These are phyloP conservation scores for Alloteropsis angusta DNA, from an alignment of 202 grass and related monocot genomes.

Conservation along the genomic window DNA sequence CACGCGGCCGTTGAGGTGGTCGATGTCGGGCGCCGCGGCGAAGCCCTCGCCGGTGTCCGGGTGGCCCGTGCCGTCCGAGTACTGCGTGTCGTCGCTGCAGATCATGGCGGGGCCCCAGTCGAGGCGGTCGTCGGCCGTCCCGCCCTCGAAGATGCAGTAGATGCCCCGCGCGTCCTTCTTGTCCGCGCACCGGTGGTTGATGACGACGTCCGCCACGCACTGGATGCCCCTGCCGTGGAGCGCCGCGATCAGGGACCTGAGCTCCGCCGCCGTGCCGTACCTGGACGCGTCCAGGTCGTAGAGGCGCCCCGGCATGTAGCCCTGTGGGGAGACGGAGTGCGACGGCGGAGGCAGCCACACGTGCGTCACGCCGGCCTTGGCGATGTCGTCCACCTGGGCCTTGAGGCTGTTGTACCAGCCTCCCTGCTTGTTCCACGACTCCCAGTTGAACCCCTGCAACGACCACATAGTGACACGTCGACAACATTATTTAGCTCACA, in stretches of 20 bases:
- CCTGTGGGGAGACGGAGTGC: constrained; percentile 30
- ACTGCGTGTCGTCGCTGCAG: constrained; percentile 35
- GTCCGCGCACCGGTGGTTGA: constrained; percentile 55
- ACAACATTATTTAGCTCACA: no score
- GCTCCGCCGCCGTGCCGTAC: constrained; percentile 41
- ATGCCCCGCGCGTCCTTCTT: constrained; percentile 34
- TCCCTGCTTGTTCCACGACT: constrained; percentile 46
- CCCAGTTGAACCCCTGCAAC: constrained; percentile 55
- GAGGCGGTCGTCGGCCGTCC: constrained; percentile 29
- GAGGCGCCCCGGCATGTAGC: constrained; percentile 37
- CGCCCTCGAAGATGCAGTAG: constrained; percentile 55
- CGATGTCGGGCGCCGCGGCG: constrained; percentile 36
- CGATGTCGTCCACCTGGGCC: constrained; percentile 35
- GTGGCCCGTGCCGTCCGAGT: background rate
- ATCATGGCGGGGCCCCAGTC: constrained; percentile 54
- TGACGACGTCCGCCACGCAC: constrained; percentile 48
- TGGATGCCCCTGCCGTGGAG: constrained; percentile 26
- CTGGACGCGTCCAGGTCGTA: constrained; percentile 52
- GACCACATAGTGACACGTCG: no score
- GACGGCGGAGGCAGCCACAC: constrained; percentile 54
- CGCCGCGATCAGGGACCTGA: constrained; percentile 37
- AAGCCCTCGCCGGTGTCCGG: background rate
- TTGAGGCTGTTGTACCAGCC: constrained; percentile 47
- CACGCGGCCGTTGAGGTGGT: constrained; percentile 52
- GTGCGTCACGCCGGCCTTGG: constrained; percentile 33